These are phyloP conservation scores for Brassica napus DNA, from an alignment of 345 rosid species.

Conservation along the genomic window DNA sequence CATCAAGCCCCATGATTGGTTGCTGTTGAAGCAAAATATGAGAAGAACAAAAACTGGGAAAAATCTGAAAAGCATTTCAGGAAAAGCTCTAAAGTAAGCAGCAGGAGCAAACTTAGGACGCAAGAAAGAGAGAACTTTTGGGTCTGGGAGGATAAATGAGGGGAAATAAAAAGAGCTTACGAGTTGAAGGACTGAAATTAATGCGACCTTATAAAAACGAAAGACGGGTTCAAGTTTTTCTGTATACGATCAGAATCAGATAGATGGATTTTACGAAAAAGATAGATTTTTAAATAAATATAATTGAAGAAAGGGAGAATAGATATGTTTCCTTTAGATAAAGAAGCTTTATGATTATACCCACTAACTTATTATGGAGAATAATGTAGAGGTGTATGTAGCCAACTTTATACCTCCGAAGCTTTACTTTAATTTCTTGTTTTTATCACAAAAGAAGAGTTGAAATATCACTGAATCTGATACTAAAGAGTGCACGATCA, in stretches of 20 bases:
- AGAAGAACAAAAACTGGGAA: slow-evolving; percentile 40
- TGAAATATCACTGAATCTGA: slow-evolving; percentile 41
- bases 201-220: slow-evolving; percentile 38
- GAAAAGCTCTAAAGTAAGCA: not conserved
- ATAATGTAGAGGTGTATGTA: slow-evolving; percentile 34
- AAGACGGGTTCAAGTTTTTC: slow-evolving; percentile 20
- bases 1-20: slow-evolving; percentile 30
- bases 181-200: slow-evolving; percentile 44
- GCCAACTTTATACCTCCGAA: slow-evolving; percentile 28
- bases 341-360: slow-evolving; percentile 71
- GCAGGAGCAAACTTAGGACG: slow-evolving; percentile 9
- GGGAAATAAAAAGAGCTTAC: slow-evolving; percentile 38
- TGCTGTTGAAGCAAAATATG: slow-evolving; percentile 39
- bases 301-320: slow-evolving; percentile 38
- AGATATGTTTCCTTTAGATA: slow-evolving; percentile 52
- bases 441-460: slow-evolving; percentile 28
- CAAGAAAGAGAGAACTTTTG: slow-evolving; percentile 29
- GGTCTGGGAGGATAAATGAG: slow-evolving; percentile 43
- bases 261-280: slow-evolving; percentile 37
- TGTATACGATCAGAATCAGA: slow-evolving; percentile 32
- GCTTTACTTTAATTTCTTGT: slow-evolving; percentile 17
- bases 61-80: slow-evolving; percentile 44
- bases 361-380: slow-evolving; percentile 54
- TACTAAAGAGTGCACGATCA: slow-evolving; percentile 37
- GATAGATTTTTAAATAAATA: slow-evolving; percentile 9